Evolutionary conservation across 1,284 basidiomycete genomes (phyloP).

Genomic region (Trichosporon sp.): DNA sequence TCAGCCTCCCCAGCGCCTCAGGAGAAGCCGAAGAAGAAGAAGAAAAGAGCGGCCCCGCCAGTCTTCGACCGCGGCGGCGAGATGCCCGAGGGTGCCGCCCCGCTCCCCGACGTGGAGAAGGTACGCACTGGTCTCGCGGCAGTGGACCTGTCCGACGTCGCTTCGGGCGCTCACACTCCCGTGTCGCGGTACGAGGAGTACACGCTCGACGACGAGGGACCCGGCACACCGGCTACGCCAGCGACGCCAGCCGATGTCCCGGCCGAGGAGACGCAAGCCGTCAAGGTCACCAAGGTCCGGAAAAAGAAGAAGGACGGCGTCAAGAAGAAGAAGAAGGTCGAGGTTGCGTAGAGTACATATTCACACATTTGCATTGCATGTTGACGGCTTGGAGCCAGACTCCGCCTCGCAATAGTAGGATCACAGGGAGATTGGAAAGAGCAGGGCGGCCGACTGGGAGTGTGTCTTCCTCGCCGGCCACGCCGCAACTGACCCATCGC

Average conservation of each 20-base stretch:
- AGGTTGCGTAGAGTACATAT: neutral
- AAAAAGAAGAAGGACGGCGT: conserved; percentile 49
- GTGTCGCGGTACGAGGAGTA: conserved; percentile 64
- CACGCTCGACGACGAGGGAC: conserved; percentile 59
- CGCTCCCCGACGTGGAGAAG: conserved; percentile 21
- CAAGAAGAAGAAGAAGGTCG: conserved; percentile 22
- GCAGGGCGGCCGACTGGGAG: too few relatives aligned
- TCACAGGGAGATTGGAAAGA: too few relatives aligned
- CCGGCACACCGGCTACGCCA: conserved; percentile 50
- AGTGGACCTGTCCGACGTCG: conserved; percentile 30
- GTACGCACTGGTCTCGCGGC: conserved; percentile 51
- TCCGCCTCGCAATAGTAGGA: too few relatives aligned
- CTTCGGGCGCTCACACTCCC: conserved; percentile 9
- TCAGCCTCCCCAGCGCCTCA: conserved; percentile 31
- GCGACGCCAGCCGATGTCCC: conserved; percentile 33
- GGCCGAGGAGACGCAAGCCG: conserved; percentile 44
- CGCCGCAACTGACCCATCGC: too few relatives aligned
- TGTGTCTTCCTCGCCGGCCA: too few relatives aligned
- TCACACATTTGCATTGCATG: conserved; percentile 9
- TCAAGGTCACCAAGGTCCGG: conserved; percentile 53
- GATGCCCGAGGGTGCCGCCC: conserved; percentile 70
- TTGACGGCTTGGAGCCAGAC: neutral
- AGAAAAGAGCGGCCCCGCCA: conserved; percentile 38
- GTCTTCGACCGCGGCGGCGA: conserved; percentile 75
- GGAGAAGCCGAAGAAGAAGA: conserved; percentile 27